These are phyloP conservation scores for Amesomyces nigricolor DNA, from an alignment of 2,329 filamentous ascomycete species.

Conservation along the genomic window DNA sequence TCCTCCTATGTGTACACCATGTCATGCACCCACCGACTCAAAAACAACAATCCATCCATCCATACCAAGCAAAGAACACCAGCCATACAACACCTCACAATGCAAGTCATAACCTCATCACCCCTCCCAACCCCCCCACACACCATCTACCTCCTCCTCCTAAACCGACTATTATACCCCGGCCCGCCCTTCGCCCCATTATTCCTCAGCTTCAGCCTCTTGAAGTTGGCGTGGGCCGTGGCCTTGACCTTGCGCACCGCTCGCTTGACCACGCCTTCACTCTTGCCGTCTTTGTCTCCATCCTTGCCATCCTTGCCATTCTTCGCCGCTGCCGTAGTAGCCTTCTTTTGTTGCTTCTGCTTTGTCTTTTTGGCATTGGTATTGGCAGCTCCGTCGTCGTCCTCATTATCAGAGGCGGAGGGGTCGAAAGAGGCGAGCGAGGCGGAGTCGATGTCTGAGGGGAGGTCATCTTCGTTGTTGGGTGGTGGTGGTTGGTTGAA, in stretches of 20 bases:
- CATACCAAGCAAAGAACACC: not conserved
- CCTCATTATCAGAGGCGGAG: conserved; percentile 36
- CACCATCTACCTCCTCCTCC: conserved; percentile 38
- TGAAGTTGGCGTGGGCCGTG: conserved; percentile 61
- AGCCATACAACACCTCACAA: not conserved
- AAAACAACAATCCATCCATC: not conserved
- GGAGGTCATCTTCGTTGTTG: conserved; percentile 23
- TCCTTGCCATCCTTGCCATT: conserved; percentile 10
- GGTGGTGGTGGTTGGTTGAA: conserved; percentile 22
- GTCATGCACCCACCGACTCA: not conserved
- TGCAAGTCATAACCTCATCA: not conserved
- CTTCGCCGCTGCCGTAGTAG: not conserved
- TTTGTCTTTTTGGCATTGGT: conserved; percentile 7
- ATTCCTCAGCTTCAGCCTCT: conserved; percentile 58
- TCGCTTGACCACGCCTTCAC: conserved; percentile 45
- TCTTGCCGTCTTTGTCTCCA: conserved; percentile 29
- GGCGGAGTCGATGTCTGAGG: conserved; percentile 33
- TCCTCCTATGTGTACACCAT: too few species aligned
- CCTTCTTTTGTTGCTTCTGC: conserved; percentile 11
- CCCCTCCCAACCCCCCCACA: conserved; percentile 19
- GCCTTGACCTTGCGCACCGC: conserved; percentile 57
- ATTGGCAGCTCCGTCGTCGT: conserved; percentile 27
- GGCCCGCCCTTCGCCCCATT: conserved; percentile 57
- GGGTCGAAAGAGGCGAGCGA: conserved; percentile 22
- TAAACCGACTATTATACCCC: conserved; percentile 52